A percentile compares a stretch with the other conserved stretches of the same genome.
Conservation (phyloP, 2,329 filamentous ascomycete genomes). For the Plectosphaerella cucumerina region DNA sequence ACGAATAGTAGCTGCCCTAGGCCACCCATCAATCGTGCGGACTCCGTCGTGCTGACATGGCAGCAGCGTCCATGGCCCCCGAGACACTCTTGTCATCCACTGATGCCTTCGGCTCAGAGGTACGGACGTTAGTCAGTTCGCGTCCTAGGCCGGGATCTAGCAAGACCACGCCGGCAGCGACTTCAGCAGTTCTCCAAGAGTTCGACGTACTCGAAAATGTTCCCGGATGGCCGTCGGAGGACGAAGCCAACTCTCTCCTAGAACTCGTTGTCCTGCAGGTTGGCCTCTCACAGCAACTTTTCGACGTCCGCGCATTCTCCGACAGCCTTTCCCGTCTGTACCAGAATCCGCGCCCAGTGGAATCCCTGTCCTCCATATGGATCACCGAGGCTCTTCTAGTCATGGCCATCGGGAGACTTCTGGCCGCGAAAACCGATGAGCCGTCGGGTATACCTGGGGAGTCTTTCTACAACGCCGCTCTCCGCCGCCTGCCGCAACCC, state of each 20-base stretch:
- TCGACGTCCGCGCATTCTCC: constrained; percentile 8
- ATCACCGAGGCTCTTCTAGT: constrained; percentile 9
- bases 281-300: constrained; percentile 10
- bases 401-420: constrained; percentile 9
- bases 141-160: not conserved
- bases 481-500: constrained; percentile 3
- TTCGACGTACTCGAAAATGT: not conserved
- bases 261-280: constrained; percentile 5
- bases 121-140: not conserved
- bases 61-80: not conserved
- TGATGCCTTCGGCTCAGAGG: not conserved
- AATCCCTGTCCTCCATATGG: constrained; percentile 6
- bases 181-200: not conserved
- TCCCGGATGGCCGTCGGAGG: constrained; percentile 3
- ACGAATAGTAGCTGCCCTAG: not conserved
- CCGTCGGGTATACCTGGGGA: constrained; percentile 2
- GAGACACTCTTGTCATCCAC: not conserved
- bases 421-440: not conserved
- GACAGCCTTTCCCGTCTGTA: constrained; percentile 10
- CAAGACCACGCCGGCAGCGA: not conserved
- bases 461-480: constrained; percentile 3
- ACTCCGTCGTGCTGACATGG: too few species aligned
- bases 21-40: too few species aligned
- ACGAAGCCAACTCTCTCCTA: constrained; percentile 5
- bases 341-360: not conserved